phyloP scores from a whole-genome alignment of 2,329 filamentous ascomycete species.

The Periconia sp. region DNA sequence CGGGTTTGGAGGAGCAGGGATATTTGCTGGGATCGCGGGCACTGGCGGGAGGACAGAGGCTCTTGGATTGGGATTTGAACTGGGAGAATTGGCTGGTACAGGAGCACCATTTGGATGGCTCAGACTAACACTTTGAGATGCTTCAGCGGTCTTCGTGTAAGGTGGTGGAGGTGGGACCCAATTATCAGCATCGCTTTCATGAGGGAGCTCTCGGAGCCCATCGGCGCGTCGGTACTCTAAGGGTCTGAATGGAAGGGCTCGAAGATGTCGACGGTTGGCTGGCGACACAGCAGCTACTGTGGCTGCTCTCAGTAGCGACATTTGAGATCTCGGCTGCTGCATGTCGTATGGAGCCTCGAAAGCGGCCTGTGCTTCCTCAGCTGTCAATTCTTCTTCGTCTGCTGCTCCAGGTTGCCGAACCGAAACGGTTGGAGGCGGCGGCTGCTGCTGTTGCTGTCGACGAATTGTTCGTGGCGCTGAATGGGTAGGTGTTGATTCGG shows the following conservation, averaged over 20 bases:
- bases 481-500: constrained; percentile 26
- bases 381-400: constrained; percentile 36
- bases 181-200: constrained; percentile 85
- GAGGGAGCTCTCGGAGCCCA: constrained; percentile 71
- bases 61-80: not conserved
- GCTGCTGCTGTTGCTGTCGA: not conserved
- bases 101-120: constrained; percentile 37
- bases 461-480: constrained; percentile 31
- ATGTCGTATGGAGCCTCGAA: constrained; percentile 46
- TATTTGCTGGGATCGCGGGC: constrained; percentile 25
- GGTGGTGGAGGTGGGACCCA: constrained; percentile 86
- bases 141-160: constrained; percentile 65
- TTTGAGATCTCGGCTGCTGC: constrained; percentile 42
- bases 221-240: constrained; percentile 69
- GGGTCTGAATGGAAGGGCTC: constrained; percentile 55
- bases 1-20: constrained; percentile 19
- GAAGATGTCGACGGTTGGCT: constrained; percentile 68
- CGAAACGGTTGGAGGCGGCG: constrained; percentile 11
- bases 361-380: constrained; percentile 38
- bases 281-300: constrained; percentile 65
- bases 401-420: constrained; percentile 20
- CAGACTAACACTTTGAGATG: constrained; percentile 39
- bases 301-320: constrained; percentile 46
- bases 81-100: constrained; percentile 12
- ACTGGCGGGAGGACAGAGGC: constrained; percentile 21